A percentile compares a stretch with the other conserved stretches of the same genome.
phyloP scores from a whole-genome alignment of 768 basidiomycete genomes.

The Crassisporium funariophilum region DNA sequence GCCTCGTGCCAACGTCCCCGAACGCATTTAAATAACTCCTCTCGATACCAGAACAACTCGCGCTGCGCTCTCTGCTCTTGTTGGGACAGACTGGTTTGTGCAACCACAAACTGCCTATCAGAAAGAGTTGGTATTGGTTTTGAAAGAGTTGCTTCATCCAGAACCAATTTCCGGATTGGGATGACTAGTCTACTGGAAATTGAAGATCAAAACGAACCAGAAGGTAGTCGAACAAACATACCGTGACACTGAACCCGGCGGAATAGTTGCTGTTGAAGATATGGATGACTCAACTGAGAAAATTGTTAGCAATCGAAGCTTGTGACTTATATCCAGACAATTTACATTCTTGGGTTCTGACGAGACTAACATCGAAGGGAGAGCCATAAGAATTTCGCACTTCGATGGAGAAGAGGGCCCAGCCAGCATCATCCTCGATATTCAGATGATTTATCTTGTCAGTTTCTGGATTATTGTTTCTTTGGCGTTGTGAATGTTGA shows the following conservation, averaged over 20 bases:
- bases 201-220: background rate
- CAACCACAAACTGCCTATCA: slow-evolving; percentile 88
- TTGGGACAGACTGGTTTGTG: slow-evolving; percentile 63
- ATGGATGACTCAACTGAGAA: slow-evolving; percentile 43
- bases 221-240: slow-evolving; percentile 30
- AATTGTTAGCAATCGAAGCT: background rate
- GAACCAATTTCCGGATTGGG: slow-evolving; percentile 68
- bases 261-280: slow-evolving; percentile 60
- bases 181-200: slow-evolving; percentile 70
- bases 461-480: slow-evolving; percentile 21
- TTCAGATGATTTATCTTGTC: slow-evolving; percentile 32
- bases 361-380: slow-evolving; percentile 87
- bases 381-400: slow-evolving; percentile 91
- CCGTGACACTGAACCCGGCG: slow-evolving; percentile 88
- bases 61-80: slow-evolving; percentile 65
- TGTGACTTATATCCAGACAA: background rate
- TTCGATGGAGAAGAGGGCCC: slow-evolving; percentile 89
- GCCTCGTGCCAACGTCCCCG: slow-evolving; percentile 88
- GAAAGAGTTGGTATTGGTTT: slow-evolving; percentile 82
- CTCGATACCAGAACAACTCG: slow-evolving; percentile 95
- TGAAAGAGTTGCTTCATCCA: slow-evolving; percentile 59
- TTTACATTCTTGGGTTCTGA: slow-evolving; percentile 57
- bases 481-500: slow-evolving; percentile 24
- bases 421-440: slow-evolving; percentile 55
- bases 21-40: slow-evolving; percentile 75